Conservation (phyloP, 805 yeast species). For the Cyberlindnera mississippiensis region DNA sequence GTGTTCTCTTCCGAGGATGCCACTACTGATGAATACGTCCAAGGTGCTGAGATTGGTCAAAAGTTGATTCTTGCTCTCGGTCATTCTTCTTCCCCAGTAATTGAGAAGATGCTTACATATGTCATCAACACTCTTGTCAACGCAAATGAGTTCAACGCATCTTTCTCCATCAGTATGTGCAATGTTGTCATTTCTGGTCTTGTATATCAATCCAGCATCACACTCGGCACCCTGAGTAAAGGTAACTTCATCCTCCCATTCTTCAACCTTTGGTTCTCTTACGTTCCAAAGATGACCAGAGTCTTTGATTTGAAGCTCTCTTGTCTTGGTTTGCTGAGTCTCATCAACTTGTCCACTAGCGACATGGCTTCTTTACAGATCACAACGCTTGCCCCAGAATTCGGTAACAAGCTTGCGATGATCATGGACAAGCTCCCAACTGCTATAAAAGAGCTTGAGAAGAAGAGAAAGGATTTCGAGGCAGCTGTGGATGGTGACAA, state of each 20-base stretch:
- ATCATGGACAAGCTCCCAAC: constrained; percentile 61
- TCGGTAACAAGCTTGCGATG: constrained; percentile 48
- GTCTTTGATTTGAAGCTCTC: constrained; percentile 82
- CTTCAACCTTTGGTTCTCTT: constrained; percentile 60
- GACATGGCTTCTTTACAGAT: constrained; percentile 34
- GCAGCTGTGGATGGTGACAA: constrained; percentile 28
- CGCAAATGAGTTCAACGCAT: constrained; percentile 23
- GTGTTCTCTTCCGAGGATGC: constrained; percentile 42
- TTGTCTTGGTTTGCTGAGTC: constrained; percentile 58
- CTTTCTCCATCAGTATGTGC: constrained; percentile 44
- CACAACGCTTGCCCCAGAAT: constrained; percentile 37
- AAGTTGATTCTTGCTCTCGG: constrained; percentile 58
- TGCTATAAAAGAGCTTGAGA: constrained; percentile 65
- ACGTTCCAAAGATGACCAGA: constrained; percentile 51
- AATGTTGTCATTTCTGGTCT: constrained; percentile 64
- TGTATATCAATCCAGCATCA: constrained; percentile 51
- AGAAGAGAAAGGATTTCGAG: constrained; percentile 45
- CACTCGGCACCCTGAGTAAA: constrained; percentile 49
- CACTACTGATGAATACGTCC: constrained; percentile 51
- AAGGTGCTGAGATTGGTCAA: constrained; percentile 61
- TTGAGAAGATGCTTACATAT: constrained; percentile 38
- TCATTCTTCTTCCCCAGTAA: constrained; percentile 37
- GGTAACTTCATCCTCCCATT: constrained; percentile 43
- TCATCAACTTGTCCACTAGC: constrained; percentile 31
- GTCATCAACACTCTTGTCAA: constrained; percentile 38